A percentile compares a stretch with the other conserved stretches of the same genome.
Conservation (phyloP, 345 rosid genomes). For the Arabidopsis suecica region DNA sequence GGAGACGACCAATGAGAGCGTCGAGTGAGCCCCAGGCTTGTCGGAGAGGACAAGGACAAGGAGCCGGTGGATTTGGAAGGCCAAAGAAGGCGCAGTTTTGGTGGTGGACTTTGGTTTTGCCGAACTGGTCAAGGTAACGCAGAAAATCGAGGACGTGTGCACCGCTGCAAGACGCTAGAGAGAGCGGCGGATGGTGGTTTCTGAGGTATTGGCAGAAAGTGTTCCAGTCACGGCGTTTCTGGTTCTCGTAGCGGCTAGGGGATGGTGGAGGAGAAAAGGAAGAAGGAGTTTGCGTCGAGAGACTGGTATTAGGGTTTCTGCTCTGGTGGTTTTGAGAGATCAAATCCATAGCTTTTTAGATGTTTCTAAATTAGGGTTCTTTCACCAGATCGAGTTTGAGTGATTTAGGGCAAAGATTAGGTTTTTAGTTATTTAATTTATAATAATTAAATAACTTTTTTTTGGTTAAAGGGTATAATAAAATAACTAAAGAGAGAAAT, state of each 20-base stretch:
- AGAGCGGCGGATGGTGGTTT: conserved; percentile 78
- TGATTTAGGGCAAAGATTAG: conserved; percentile 13
- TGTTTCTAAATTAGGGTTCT: not conserved
- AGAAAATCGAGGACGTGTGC: conserved; percentile 85
- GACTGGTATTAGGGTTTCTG: conserved; percentile 26
- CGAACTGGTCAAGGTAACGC: conserved; percentile 47
- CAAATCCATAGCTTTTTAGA: conserved; percentile 46
- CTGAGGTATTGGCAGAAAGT: conserved; percentile 88
- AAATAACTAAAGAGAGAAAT: conserved; percentile 1
- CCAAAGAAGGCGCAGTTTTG: conserved; percentile 87
- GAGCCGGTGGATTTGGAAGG: conserved; percentile 80
- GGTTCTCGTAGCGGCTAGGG: conserved; percentile 82
- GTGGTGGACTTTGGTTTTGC: conserved; percentile 55
- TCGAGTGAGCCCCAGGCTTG: conserved; percentile 98
- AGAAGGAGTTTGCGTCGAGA: conserved; percentile 30
- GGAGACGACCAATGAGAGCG: conserved; percentile 86
- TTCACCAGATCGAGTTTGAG: not conserved
- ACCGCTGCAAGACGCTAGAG: conserved; percentile 74
- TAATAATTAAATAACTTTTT: not conserved
- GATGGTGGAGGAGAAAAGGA: conserved; percentile 38
- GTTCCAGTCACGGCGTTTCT: conserved; percentile 90
- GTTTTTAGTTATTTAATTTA: not conserved
- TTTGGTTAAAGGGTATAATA: too few species aligned
- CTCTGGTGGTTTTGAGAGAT: conserved; percentile 38
- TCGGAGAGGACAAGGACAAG: conserved; percentile 89